Evolutionary conservation across 192 early-diverging fungal species (phyloP).

Genomic region (Spinellus fusiger): DNA sequence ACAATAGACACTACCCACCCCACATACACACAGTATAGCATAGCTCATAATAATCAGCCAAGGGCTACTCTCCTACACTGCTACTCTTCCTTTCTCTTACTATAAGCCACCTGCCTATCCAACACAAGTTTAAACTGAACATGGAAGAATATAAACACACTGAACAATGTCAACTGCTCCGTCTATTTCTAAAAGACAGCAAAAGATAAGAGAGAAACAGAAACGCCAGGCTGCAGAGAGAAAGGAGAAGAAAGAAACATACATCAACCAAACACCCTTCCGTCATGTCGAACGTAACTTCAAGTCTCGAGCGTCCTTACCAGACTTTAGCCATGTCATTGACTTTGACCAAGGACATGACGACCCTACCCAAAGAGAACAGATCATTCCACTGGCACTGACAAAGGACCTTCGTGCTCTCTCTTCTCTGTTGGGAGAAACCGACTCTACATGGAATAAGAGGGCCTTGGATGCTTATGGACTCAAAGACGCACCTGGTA

Average conservation of each 20-base stretch:
- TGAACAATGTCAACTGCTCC: slow-evolving; percentile 7
- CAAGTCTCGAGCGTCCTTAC: slow-evolving; percentile 41
- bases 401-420: slow-evolving; percentile 9
- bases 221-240: slow-evolving; percentile 10
- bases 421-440: slow-evolving; percentile 9
- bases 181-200: slow-evolving; percentile 23
- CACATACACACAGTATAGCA: too few relatives aligned
- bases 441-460: background rate
- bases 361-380: background rate
- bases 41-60: too few relatives aligned
- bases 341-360: slow-evolving; percentile 45
- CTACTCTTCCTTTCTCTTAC: background rate
- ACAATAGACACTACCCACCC: too few relatives aligned
- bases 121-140: background rate
- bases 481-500: slow-evolving; percentile 4
- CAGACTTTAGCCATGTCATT: slow-evolving; percentile 48
- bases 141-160: background rate
- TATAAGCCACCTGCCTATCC: background rate
- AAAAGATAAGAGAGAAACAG: slow-evolving; percentile 20
- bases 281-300: slow-evolving; percentile 60
- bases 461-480: background rate
- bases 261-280: slow-evolving; percentile 58
- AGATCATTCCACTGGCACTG: background rate
- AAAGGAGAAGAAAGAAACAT: slow-evolving; percentile 19
- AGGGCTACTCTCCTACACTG: too few relatives aligned